Base-by-base conservation (phyloP, 345 rosid genomes). In the Carallia pectinifolia region DNA sequence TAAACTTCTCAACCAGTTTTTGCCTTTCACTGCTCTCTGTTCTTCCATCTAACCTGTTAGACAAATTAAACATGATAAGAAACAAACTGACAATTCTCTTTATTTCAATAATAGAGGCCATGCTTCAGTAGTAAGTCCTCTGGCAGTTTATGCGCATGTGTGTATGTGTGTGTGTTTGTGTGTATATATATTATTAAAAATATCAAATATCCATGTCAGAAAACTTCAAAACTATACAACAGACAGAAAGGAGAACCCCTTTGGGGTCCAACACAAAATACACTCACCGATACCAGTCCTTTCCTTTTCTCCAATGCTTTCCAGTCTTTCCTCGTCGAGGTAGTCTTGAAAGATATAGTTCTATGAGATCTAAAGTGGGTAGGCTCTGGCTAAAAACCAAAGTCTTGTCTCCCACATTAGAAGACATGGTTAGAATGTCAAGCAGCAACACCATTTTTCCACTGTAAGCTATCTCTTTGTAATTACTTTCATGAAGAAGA, bases 361-460 rank as follows among this genome's bases (percentile, higher is more conserved):
- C 97, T 76, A 96, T 92, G 76, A 96, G 96, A 86, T 96, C 99
- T 75, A 96, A 75, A 12, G 99, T 96, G 59, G 96, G 99, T 71
- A 96, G 92, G 79, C 98, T 96, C 84, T 96, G 99, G 86, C 97
- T 92, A 80, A 96, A 96, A 81, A 96, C 89, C 74, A 96, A 89
- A 38, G 86, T 86, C 86, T 96, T 96, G 72, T 96, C 99, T 65
- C 85, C 95, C 73, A 86, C 87, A 67, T 83, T 80, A 53, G 96
- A 87, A 80, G 85, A 85, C 88, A 82, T 85, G 69, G 86, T 85
- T 73, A 96, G 75, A 71, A 96, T 92, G 76, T 96, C 98, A 63
- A 92, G 85, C 81, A 92, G 88, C 85, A 96, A 81, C 71, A 96
- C 97, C 98, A 96, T 92, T 86, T 96, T 96, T 67, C 99, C 99